A percentile compares a stretch with the other conserved stretches of the same genome.
These are phyloP conservation scores for Leccinum holopus DNA, from an alignment of 1,284 basidiomycete genomes.

Conservation along the genomic window DNA sequence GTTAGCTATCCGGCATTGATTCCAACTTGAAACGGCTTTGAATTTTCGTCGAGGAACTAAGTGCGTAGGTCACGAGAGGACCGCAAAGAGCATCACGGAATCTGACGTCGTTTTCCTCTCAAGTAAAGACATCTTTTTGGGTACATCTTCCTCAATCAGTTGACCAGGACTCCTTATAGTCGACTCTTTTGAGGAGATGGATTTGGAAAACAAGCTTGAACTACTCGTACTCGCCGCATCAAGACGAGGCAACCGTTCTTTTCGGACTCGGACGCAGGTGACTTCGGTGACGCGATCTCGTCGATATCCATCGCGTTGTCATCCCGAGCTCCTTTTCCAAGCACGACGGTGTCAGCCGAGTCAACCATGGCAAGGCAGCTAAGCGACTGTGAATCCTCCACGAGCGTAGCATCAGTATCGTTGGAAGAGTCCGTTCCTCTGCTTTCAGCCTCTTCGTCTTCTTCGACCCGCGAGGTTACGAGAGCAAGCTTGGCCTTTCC, in stretches of 20 bases:
- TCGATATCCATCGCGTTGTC: constrained; percentile 53
- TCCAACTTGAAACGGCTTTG: no score
- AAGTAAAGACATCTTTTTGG: constrained; percentile 59
- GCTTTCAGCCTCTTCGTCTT: constrained; percentile 75
- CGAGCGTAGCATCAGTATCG: constrained; percentile 80
- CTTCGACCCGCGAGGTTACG: constrained; percentile 87
- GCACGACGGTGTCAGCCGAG: constrained; percentile 51
- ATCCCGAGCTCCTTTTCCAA: constrained; percentile 71
- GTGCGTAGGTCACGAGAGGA: no score
- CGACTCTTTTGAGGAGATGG: constrained; percentile 47
- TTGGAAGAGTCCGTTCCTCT: constrained; percentile 76
- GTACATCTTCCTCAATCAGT: constrained; percentile 23
- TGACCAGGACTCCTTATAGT: constrained; percentile 27
- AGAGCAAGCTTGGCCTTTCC: constrained; percentile 88
- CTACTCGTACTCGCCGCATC: constrained; percentile 25
- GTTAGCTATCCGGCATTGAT: no score
- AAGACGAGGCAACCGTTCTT: constrained; percentile 45
- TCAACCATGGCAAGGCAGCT: constrained; percentile 24
- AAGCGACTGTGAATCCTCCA: constrained; percentile 60
- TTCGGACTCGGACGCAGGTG: constrained; percentile 36
- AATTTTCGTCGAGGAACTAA: no score
- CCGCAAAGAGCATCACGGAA: constrained; percentile 82
- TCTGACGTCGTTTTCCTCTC: constrained; percentile 62
- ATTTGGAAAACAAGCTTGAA: constrained; percentile 32
- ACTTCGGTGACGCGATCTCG: constrained; percentile 37